Conservation (phyloP, 805 yeast species). For the Yarrowia sp. region DNA sequence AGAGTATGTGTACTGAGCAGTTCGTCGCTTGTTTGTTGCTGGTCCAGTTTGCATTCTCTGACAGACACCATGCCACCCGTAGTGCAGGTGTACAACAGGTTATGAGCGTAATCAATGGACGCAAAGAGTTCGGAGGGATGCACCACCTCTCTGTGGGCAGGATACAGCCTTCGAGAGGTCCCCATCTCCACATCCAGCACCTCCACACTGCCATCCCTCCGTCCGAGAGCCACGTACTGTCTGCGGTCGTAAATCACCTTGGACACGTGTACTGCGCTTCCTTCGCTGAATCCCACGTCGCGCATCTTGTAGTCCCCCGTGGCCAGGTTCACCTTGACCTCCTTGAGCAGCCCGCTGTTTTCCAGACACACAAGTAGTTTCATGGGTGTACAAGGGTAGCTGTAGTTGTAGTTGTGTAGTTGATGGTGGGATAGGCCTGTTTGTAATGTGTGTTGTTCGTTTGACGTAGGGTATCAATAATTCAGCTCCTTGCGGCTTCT, state of each 20-base stretch:
- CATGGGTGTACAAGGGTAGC: slow-evolving; percentile 13
- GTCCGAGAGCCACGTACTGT: slow-evolving; percentile 37
- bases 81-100: slow-evolving; percentile 32
- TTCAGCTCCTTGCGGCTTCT: too few species aligned
- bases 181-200: slow-evolving; percentile 37
- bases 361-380: slow-evolving; percentile 37
- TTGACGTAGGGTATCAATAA: too few species aligned
- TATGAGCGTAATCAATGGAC: slow-evolving; percentile 22
- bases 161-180: slow-evolving; percentile 17
- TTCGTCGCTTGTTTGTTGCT: slow-evolving; percentile 10
- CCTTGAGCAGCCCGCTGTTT: slow-evolving; percentile 25
- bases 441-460: slow-evolving; percentile 4
- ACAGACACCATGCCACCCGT: slow-evolving; percentile 8
- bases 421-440: too few species aligned
- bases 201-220: slow-evolving; percentile 38
- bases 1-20: slow-evolving; percentile 4
- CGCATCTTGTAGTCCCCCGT: slow-evolving; percentile 17
- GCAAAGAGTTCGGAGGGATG: slow-evolving; percentile 34
- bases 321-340: slow-evolving; percentile 19
- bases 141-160: slow-evolving; percentile 21
- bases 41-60: slow-evolving; percentile 16
- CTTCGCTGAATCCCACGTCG: slow-evolving; percentile 27
- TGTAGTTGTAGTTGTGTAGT: neutral
- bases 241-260: slow-evolving; percentile 21
- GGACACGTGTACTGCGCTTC: slow-evolving; percentile 33